Evolutionary conservation across 805 yeast genomes (phyloP).

Genomic region (Myxozyma neotropica): DNA sequence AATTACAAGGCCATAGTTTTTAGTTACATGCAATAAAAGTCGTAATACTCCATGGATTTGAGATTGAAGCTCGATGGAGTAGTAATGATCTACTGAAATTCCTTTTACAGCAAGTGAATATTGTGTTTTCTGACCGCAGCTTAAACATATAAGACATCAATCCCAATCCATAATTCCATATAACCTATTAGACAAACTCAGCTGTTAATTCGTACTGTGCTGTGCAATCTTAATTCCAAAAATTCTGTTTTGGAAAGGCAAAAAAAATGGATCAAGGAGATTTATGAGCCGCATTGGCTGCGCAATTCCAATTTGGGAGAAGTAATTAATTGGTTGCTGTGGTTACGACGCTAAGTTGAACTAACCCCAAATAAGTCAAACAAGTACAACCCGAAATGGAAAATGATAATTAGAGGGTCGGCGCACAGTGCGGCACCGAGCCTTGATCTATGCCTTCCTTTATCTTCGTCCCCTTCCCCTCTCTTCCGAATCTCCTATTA

Average conservation of each 20-base stretch:
- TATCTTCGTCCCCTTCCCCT: neutral
- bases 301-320: neutral
- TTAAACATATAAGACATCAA: too few relatives aligned
- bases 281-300: constrained; percentile 4
- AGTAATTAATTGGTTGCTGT: constrained; percentile 5
- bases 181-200: too few relatives aligned
- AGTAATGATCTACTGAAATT: too few relatives aligned
- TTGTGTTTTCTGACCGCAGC: too few relatives aligned
- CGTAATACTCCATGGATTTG: neutral
- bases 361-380: constrained; percentile 1
- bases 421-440: neutral
- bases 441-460: neutral
- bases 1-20: constrained; percentile 2
- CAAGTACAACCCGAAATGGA: constrained; percentile 7
- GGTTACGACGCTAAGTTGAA: neutral
- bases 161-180: too few relatives aligned
- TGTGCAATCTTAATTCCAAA: too few relatives aligned
- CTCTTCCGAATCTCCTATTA: neutral
- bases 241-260: too few relatives aligned
- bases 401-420: neutral
- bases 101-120: too few relatives aligned
- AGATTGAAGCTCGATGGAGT: too few relatives aligned
- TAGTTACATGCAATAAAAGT: neutral
- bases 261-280: too few relatives aligned
- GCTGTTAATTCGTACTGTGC: too few relatives aligned